These are phyloP conservation scores for Candida odintsovae DNA, from an alignment of 805 yeast genomes.

Conservation along the genomic window DNA sequence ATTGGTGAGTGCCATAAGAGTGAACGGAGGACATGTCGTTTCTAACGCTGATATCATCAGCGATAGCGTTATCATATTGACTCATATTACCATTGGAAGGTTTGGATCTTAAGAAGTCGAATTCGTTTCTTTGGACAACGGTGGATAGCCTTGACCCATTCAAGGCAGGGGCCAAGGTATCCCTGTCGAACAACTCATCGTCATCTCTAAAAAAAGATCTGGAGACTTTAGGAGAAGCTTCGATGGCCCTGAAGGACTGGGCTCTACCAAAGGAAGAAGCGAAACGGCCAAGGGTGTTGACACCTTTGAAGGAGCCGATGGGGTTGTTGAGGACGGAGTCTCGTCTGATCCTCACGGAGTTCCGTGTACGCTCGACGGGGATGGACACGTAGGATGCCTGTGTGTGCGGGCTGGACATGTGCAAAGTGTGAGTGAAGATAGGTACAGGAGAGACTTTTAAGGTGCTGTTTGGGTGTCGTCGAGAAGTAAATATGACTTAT, in stretches of 20 bases:
- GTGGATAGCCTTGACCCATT: slow-evolving; percentile 61
- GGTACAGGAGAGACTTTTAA: no score
- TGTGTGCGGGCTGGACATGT: not conserved
- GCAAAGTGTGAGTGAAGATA: no score
- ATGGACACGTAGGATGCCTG: slow-evolving; percentile 11
- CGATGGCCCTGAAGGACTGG: slow-evolving; percentile 60
- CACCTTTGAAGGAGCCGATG: slow-evolving; percentile 56
- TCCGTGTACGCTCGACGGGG: slow-evolving; percentile 16
- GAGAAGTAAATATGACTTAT: no score
- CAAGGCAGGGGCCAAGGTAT: slow-evolving; percentile 57
- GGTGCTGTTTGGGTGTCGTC: no score
- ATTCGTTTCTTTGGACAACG: slow-evolving; percentile 36
- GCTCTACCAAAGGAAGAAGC: slow-evolving; percentile 79
- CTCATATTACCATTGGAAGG: slow-evolving; percentile 14
- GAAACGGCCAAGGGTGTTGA: slow-evolving; percentile 68
- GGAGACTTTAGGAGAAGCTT: slow-evolving; percentile 32
- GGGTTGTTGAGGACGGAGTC: slow-evolving; percentile 38
- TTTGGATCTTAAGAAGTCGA: slow-evolving; percentile 21
- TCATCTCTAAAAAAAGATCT: slow-evolving; percentile 59
- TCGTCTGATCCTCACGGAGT: slow-evolving; percentile 25
- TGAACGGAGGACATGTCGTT: slow-evolving; percentile 23
- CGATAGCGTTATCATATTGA: slow-evolving; percentile 22
- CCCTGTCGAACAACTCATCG: slow-evolving; percentile 67
- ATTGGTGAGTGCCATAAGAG: slow-evolving; percentile 28
- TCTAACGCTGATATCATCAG: slow-evolving; percentile 36